Base-by-base conservation (phyloP, 192 early-diverging fungal species). In the Physocladia obscura region DNA sequence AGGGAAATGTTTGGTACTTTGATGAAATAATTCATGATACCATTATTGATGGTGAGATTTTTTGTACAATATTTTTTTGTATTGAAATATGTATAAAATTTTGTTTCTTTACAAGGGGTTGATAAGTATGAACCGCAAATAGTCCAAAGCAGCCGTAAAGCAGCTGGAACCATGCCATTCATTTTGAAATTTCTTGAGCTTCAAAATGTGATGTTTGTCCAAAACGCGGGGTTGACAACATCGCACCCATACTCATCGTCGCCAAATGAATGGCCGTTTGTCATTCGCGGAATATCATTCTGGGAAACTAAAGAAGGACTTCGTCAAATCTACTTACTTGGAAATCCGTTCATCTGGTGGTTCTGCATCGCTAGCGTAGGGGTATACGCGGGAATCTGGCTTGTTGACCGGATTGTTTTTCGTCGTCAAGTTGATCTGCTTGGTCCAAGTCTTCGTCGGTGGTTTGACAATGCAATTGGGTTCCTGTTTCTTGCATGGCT, bases 241-340 rank as follows among this genome's bases (percentile, higher is more conserved):
- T 79, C 90, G 24, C 97, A 98, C 73, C 96, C 97, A 39, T 98
- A 95, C 84, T 92, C 92, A 44, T 97, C 96, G 50, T 82, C 74
- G 2, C 93, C 96, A 15, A 81, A 85, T 49, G 83, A 91, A 27
- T 98, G 96, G 96, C 93, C 92, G 57, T 89, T 96, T 78, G 82
- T 96, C 31, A 57, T 81, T 26, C 85, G 87, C 51, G 94, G 94
- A 21, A 93, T 98, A 58, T 92, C 93, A 34, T 96, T 96, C 77
- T 96, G 96, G 88, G 92, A 94, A 29, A 86, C 85, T 60, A 83
- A 91, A 63, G 85, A 85, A 47, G 87, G 87, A 15, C 77, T 90
- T 22, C 90, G 93, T 24, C 87, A 88, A 80, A 95, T 94, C 65
- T 97, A 97, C 74, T 81, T 96, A 57, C 75, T 95, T 11, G 94